Conservation (phyloP, 768 basidiomycete species). For the Gloeophyllum trabeum region DNA sequence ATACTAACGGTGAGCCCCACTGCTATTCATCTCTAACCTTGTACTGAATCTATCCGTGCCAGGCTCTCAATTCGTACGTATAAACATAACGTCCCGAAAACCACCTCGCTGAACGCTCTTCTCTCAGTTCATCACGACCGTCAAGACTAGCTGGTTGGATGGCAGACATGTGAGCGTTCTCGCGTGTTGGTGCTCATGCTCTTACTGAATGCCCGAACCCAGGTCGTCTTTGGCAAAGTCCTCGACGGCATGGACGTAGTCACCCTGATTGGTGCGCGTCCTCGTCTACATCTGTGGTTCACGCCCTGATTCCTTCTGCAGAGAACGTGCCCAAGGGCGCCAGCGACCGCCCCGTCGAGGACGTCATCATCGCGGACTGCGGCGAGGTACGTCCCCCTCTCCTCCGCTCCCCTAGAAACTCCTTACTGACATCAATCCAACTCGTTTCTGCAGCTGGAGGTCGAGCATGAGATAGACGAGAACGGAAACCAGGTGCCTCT, state of each 20-base stretch:
- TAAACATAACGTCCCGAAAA: background rate
- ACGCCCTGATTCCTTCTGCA: constrained; percentile 19
- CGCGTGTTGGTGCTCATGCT: constrained; percentile 2
- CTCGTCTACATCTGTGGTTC: background rate
- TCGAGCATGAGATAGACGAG: constrained; percentile 42
- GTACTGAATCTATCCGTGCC: constrained; percentile 5
- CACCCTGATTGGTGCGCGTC: constrained; percentile 51
- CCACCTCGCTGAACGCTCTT: background rate
- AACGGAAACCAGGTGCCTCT: constrained; percentile 87
- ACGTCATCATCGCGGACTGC: constrained; percentile 71
- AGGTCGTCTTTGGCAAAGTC: constrained; percentile 92
- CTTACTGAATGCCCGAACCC: constrained; percentile 10
- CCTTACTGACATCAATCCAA: constrained; percentile 4
- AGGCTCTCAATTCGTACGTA: constrained; percentile 85
- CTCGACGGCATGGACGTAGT: constrained; percentile 90
- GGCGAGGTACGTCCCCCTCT: constrained; percentile 60
- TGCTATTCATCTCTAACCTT: background rate
- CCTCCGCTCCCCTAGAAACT: too few relatives aligned
- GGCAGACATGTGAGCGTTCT: constrained; percentile 59
- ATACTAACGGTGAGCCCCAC: constrained; percentile 69
- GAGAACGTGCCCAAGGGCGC: constrained; percentile 65
- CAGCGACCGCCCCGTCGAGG: constrained; percentile 63
- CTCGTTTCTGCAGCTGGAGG: constrained; percentile 27
- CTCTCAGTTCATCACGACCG: constrained; percentile 83
- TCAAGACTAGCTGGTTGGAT: constrained; percentile 82